phyloP scores from a whole-genome alignment of 495 filamentous ascomycete species.

The Penicillium daleae region DNA sequence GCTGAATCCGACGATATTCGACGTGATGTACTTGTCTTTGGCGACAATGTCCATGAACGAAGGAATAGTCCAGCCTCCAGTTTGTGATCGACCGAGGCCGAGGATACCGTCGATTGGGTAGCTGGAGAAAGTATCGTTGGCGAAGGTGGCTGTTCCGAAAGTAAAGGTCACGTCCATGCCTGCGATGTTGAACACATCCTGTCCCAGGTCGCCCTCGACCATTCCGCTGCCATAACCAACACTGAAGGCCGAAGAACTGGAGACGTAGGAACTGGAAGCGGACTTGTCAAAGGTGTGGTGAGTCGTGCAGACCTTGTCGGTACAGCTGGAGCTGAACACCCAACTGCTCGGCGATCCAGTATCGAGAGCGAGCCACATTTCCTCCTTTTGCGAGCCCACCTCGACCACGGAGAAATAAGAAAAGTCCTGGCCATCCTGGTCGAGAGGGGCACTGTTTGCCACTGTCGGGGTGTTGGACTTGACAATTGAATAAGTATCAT shows the following conservation, averaged over 20 bases:
- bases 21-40: conserved; percentile 57
- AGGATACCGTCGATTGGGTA: conserved; percentile 90
- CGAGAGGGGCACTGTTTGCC: conserved; percentile 63
- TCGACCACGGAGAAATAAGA: conserved; percentile 74
- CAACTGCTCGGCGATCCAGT: conserved; percentile 78
- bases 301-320: conserved; percentile 57
- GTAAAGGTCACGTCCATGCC: conserved; percentile 61
- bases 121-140: conserved; percentile 67
- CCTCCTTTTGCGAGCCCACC: conserved; percentile 65
- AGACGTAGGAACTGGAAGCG: conserved; percentile 60
- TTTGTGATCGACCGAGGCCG: conserved; percentile 63
- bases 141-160: conserved; percentile 70
- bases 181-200: conserved; percentile 67
- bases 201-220: conserved; percentile 64
- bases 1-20: conserved; percentile 70
- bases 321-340: conserved; percentile 73
- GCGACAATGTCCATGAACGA: conserved; percentile 66
- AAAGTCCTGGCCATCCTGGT: conserved; percentile 76
- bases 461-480: conserved; percentile 54
- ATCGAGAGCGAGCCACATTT: conserved; percentile 76
- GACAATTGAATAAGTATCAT: conserved; percentile 61
- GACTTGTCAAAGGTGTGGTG: conserved; percentile 69
- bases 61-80: conserved; percentile 48
- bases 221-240: conserved; percentile 74
- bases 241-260: conserved; percentile 50